phyloP scores from a whole-genome alignment of 306 rosid species.

The Acacia crassicarpa region DNA sequence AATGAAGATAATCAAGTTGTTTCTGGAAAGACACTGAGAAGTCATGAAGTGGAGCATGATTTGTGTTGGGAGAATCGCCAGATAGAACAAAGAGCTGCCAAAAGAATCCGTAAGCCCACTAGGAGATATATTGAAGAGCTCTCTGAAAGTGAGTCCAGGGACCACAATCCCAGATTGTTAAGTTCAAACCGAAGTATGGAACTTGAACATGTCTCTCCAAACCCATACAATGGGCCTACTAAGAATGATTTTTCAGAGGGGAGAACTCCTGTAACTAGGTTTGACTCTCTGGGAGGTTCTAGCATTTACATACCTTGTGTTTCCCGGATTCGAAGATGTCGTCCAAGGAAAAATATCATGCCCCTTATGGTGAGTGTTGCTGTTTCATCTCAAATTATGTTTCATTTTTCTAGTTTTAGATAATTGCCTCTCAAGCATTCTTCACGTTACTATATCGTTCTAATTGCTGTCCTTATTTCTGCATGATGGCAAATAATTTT shows the following conservation, averaged over 20 bases:
- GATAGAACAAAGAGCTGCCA: slow-evolving; percentile 59
- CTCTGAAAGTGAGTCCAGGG: slow-evolving; percentile 78
- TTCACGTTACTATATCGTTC: slow-evolving; percentile 5
- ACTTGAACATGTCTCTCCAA: slow-evolving; percentile 45
- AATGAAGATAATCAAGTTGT: slow-evolving; percentile 49
- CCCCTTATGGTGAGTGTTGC: slow-evolving; percentile 75
- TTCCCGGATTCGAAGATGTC: slow-evolving; percentile 89
- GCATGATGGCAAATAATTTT: slow-evolving; percentile 4
- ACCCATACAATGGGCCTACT: slow-evolving; percentile 42
- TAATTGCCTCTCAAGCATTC: slow-evolving; percentile 12
- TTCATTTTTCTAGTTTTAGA: slow-evolving; percentile 11
- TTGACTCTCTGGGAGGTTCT: slow-evolving; percentile 82
- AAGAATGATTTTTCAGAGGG: slow-evolving; percentile 53
- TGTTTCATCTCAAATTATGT: slow-evolving; percentile 8
- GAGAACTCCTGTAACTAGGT: slow-evolving; percentile 64
- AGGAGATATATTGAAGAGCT: slow-evolving; percentile 97
- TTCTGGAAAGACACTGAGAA: slow-evolving; percentile 45
- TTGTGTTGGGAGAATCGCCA: slow-evolving; percentile 51
- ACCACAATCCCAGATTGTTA: slow-evolving; percentile 46
- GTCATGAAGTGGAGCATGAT: slow-evolving; percentile 49
- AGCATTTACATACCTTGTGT: slow-evolving; percentile 80
- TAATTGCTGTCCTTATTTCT: slow-evolving; percentile 27
- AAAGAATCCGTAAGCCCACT: slow-evolving; percentile 93
- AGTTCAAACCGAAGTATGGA: slow-evolving; percentile 45
- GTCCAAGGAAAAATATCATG: slow-evolving; percentile 75